Evolutionary conservation across 331 rosid genomes (phyloP).

Genomic region (Cydonia oblonga): DNA sequence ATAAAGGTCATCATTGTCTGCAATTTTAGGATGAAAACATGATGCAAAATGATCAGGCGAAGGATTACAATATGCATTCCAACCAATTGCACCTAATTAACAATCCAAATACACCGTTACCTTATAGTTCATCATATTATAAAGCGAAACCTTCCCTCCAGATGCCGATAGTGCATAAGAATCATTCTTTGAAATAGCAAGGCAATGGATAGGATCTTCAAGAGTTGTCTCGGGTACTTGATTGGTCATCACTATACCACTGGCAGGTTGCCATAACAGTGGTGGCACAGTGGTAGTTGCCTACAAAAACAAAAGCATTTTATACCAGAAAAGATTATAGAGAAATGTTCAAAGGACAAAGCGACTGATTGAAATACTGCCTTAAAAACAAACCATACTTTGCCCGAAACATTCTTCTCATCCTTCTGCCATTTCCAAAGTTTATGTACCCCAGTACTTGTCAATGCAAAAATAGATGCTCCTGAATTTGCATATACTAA

Average conservation of each 20-base stretch:
- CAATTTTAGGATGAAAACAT: background rate
- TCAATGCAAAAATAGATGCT: background rate
- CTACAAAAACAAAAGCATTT: background rate
- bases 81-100: background rate
- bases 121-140: background rate
- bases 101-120: background rate
- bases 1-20: background rate
- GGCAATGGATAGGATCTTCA: constrained; percentile 1
- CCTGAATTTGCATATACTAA: background rate
- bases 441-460: background rate
- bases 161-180: background rate
- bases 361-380: background rate
- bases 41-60: background rate
- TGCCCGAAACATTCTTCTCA: background rate
- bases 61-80: background rate
- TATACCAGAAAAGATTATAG: background rate
- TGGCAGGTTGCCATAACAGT: background rate
- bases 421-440: constrained; percentile 8
- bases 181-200: constrained; percentile 1
- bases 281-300: constrained; percentile 5
- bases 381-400: background rate
- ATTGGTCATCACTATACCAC: constrained; percentile 8
- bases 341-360: background rate
- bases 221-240: background rate
- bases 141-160: background rate